A percentile compares a stretch with the other conserved stretches of the same genome.
phyloP scores from a whole-genome alignment of 805 yeast species.

The Yamadazyma scolyti region DNA sequence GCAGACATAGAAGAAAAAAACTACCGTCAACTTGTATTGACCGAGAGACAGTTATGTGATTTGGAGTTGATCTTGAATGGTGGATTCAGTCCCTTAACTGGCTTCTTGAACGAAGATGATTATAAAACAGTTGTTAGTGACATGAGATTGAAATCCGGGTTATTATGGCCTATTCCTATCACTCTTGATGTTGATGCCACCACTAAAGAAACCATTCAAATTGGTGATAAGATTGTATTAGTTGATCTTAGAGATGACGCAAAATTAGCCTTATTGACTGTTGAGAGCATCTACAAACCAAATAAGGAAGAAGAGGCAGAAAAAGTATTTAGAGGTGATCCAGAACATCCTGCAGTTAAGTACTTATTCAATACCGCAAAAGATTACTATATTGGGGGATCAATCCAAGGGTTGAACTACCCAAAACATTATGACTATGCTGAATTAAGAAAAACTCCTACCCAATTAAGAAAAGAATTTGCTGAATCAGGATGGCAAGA shows the following conservation, averaged over 20 bases:
- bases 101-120: conserved; percentile 64
- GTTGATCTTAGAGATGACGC: conserved; percentile 79
- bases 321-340: conserved; percentile 91
- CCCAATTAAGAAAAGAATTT: conserved; percentile 85
- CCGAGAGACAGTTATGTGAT: conserved; percentile 91
- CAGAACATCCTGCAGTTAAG: conserved; percentile 90
- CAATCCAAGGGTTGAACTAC: conserved; percentile 73
- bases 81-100: conserved; percentile 84
- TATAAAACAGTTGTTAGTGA: conserved; percentile 64
- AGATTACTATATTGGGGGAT: conserved; percentile 86
- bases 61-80: conserved; percentile 88
- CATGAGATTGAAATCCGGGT: conserved; percentile 70
- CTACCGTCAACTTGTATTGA: conserved; percentile 50
- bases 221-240: conserved; percentile 65
- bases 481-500: conserved; percentile 75
- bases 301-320: conserved; percentile 77
- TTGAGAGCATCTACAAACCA: conserved; percentile 77
- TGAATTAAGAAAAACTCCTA: conserved; percentile 83
- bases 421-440: conserved; percentile 91
- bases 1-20: conserved; percentile 47
- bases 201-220: conserved; percentile 37
- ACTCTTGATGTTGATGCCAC: conserved; percentile 68
- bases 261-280: conserved; percentile 76
- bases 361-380: conserved; percentile 73
- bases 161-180: conserved; percentile 90